Evolutionary conservation across 1,284 basidiomycete genomes (phyloP).

Genomic region (Leccinum pachyderme): DNA sequence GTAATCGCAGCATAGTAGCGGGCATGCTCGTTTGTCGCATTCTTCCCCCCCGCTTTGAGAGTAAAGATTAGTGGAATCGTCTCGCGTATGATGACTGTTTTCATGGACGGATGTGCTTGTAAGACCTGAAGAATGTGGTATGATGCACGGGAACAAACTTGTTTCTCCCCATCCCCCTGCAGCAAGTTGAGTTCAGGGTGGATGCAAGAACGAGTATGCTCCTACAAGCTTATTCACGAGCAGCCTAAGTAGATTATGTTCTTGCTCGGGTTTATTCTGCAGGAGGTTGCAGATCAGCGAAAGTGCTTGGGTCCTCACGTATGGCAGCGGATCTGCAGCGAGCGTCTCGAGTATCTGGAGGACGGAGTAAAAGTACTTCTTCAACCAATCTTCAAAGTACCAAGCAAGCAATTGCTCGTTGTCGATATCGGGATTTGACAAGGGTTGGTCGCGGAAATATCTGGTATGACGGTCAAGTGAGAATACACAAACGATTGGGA

Average conservation of each 20-base stretch:
- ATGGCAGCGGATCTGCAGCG: slow-evolving; percentile 85
- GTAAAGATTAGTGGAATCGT: slow-evolving; percentile 71
- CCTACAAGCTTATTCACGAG: slow-evolving; percentile 92
- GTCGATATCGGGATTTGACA: slow-evolving; percentile 70
- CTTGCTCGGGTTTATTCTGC: slow-evolving; percentile 92
- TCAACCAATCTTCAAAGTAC: slow-evolving; percentile 97
- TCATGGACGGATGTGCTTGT: slow-evolving; percentile 94
- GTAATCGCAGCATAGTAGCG: slow-evolving; percentile 93
- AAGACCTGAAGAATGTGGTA: slow-evolving; percentile 88
- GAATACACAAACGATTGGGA: neutral
- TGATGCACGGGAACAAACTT: slow-evolving; percentile 88
- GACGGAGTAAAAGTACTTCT: slow-evolving; percentile 94
- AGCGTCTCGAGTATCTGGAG: slow-evolving; percentile 89
- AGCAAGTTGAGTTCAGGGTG: slow-evolving; percentile 2
- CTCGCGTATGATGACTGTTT: slow-evolving; percentile 86
- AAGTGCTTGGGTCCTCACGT: slow-evolving; percentile 83
- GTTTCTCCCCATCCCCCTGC: slow-evolving; percentile 87
- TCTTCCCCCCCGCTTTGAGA: slow-evolving; percentile 36
- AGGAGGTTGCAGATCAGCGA: slow-evolving; percentile 78
- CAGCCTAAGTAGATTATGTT: slow-evolving; percentile 90
- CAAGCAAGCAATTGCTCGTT: slow-evolving; percentile 79
- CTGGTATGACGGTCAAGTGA: slow-evolving; percentile 38
- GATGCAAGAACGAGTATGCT: slow-evolving; percentile 4
- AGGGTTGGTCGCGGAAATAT: slow-evolving; percentile 91
- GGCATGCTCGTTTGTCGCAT: slow-evolving; percentile 57